These are phyloP conservation scores for Tephrocybe sp. DNA, from an alignment of 768 basidiomycete species.

Conservation along the genomic window DNA sequence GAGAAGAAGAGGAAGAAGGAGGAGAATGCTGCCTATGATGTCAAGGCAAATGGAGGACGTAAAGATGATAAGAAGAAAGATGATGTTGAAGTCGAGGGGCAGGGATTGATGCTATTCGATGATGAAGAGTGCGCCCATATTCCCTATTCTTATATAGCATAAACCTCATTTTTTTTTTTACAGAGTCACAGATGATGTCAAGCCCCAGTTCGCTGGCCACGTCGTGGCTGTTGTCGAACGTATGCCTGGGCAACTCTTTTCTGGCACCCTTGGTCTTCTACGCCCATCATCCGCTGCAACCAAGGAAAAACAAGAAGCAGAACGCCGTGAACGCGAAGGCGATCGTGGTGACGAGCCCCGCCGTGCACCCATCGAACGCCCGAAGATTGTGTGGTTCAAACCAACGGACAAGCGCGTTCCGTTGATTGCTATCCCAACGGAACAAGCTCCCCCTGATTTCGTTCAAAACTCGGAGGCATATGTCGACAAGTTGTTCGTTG, in stretches of 20 bases:
- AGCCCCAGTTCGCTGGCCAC: constrained; percentile 97
- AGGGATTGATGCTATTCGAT: constrained; percentile 94
- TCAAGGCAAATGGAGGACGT: constrained; percentile 67
- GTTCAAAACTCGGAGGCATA: constrained; percentile 93
- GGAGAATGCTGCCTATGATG: constrained; percentile 94
- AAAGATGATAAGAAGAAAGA: constrained; percentile 99
- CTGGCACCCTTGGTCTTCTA: constrained; percentile 91
- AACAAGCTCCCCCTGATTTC: constrained; percentile 96
- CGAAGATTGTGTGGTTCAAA: constrained; percentile 99
- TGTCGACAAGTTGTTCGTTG: constrained; percentile 88
- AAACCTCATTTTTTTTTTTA: constrained; percentile 6
- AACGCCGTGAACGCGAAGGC: constrained; percentile 95
- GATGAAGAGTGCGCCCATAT: constrained; percentile 78
- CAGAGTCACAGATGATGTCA: constrained; percentile 95
- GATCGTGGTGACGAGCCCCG: constrained; percentile 84
- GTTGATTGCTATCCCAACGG: constrained; percentile 96
- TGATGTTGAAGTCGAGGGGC: constrained; percentile 98
- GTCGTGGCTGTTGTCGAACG: constrained; percentile 99
- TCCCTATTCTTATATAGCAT: constrained; percentile 1
- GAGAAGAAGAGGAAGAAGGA: constrained; percentile 99
- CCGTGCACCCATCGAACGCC: constrained; percentile 78
- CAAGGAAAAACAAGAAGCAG: constrained; percentile 98
- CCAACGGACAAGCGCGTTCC: constrained; percentile 99
- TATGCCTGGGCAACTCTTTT: constrained; percentile 98
- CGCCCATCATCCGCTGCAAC: constrained; percentile 96